Evolutionary conservation across 768 basidiomycete genomes (phyloP).

Genomic region (Russula earlei): DNA sequence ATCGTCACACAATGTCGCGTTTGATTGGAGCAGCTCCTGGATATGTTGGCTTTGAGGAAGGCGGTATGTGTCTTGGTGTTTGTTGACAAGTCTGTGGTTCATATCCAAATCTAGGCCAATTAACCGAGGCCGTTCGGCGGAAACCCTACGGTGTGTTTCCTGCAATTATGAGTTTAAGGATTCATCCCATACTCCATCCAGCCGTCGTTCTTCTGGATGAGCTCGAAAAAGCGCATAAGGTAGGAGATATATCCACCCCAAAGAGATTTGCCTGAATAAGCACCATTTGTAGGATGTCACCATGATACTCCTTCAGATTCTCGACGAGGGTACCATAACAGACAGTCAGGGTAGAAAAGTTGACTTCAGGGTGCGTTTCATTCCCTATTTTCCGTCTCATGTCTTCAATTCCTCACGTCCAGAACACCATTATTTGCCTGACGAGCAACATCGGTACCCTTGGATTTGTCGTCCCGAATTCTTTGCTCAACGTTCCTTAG

Average conservation of each 20-base stretch:
- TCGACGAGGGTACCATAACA: constrained; percentile 84
- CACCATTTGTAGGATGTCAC: constrained; percentile 54
- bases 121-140: constrained; percentile 56
- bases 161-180: neutral
- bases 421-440: constrained; percentile 88
- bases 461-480: neutral
- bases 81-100: neutral
- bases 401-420: neutral
- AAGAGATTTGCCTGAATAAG: neutral
- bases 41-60: constrained; percentile 70
- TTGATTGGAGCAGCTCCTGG: constrained; percentile 91
- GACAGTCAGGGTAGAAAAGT: constrained; percentile 90
- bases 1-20: constrained; percentile 83
- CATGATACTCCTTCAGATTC: constrained; percentile 83
- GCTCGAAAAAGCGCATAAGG: constrained; percentile 77
- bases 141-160: constrained; percentile 41
- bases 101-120: constrained; percentile 33
- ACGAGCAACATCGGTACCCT: constrained; percentile 71
- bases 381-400: neutral
- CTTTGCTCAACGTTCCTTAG: constrained; percentile 6
- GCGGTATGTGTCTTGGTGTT: constrained; percentile 36
- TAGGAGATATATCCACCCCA: constrained; percentile 20
- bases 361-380: constrained; percentile 64
- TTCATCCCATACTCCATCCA: constrained; percentile 17
- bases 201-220: constrained; percentile 61